Conservation (phyloP, 1,139 yeast genomes). For the Suhomyces anneliseae region DNA sequence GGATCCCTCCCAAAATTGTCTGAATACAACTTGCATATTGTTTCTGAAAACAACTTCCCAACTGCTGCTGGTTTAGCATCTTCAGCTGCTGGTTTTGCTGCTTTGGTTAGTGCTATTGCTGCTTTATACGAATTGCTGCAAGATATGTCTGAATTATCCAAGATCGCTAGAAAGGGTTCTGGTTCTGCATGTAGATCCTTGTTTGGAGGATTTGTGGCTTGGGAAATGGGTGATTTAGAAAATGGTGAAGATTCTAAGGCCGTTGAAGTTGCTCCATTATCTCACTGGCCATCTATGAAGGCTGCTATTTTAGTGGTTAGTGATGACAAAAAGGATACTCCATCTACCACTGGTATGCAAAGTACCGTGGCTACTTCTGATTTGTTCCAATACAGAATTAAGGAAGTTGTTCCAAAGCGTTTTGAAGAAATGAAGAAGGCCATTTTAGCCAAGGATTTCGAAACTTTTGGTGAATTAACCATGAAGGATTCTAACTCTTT, state of each 20-base stretch:
- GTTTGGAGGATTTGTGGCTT: constrained; percentile 96
- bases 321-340: constrained; percentile 90
- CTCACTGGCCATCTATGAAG: constrained; percentile 90
- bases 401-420: constrained; percentile 79
- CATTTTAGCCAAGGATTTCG: constrained; percentile 69
- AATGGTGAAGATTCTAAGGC: constrained; percentile 93
- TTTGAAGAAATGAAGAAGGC: constrained; percentile 79
- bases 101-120: constrained; percentile 85
- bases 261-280: constrained; percentile 78
- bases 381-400: constrained; percentile 75
- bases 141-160: constrained; percentile 78
- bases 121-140: constrained; percentile 78
- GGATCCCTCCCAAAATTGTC: constrained; percentile 60
- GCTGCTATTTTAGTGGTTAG: constrained; percentile 92
- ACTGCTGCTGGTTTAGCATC: constrained; percentile 99
- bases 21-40: constrained; percentile 69
- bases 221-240: constrained; percentile 85
- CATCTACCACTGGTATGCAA: constrained; percentile 97
- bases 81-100: constrained; percentile 98
- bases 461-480: constrained; percentile 80
- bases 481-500: constrained; percentile 96
- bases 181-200: constrained; percentile 97
- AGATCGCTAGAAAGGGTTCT: constrained; percentile 95
- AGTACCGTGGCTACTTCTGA: constrained; percentile 86
- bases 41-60: constrained; percentile 95